Percentiles rank a stretch among this genome's conserved stretches.
Evolutionary conservation across 129 eudicot species (phyloP).

Genomic region (Daucus carota): DNA sequence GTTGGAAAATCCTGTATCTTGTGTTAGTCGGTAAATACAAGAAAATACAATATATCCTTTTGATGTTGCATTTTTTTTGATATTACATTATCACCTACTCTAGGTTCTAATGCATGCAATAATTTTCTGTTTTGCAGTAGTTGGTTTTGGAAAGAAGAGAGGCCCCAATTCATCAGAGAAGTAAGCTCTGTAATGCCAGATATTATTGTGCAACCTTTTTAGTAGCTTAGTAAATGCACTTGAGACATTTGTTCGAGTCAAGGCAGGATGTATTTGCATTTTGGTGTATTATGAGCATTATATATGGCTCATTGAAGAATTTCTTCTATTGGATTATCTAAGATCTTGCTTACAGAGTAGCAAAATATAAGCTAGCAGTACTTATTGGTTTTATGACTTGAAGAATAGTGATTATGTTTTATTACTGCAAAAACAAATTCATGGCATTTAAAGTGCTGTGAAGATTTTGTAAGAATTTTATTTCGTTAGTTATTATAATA

Average conservation of each 20-base stretch:
- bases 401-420: not conserved
- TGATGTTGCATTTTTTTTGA: not conserved
- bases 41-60: not conserved
- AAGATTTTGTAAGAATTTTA: not conserved
- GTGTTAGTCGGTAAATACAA: not conserved
- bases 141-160: slow-evolving; percentile 3
- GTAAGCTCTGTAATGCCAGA: not conserved
- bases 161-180: slow-evolving; percentile 2
- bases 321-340: not conserved
- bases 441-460: not conserved
- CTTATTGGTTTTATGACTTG: not conserved
- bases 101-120: not conserved
- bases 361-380: too few species aligned
- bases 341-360: not conserved
- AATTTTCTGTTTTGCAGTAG: not conserved
- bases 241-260: not conserved
- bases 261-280: not conserved
- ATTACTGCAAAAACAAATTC: not conserved
- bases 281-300: not conserved
- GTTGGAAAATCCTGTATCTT: not conserved
- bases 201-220: not conserved
- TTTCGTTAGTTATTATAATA: too few species aligned
- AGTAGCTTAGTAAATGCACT: not conserved
- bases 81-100: not conserved
- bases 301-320: not conserved